Conservation (phyloP, 805 yeast genomes). For the Myxozyma udenii region DNA sequence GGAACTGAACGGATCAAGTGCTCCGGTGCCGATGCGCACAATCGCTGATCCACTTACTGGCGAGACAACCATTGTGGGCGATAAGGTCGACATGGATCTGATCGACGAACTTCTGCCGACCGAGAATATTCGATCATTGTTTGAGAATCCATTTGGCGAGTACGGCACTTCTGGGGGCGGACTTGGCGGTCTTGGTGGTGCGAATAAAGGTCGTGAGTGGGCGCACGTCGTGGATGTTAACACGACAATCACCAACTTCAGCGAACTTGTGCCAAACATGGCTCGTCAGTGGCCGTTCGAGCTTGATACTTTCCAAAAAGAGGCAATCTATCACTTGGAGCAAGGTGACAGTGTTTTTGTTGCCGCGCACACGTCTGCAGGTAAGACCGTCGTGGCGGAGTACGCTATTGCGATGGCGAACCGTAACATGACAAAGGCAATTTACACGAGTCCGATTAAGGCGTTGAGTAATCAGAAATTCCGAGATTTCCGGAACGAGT, state of each 20-base stretch:
- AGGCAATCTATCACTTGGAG: slow-evolving; percentile 92
- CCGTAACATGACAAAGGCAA: slow-evolving; percentile 93
- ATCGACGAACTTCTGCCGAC: slow-evolving; percentile 52
- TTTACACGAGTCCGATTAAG: slow-evolving; percentile 92
- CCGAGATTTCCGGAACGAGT: slow-evolving; percentile 77
- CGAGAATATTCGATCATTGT: slow-evolving; percentile 30
- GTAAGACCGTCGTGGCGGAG: slow-evolving; percentile 97
- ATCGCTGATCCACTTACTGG: slow-evolving; percentile 32
- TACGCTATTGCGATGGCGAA: slow-evolving; percentile 97
- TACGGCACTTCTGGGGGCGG: slow-evolving; percentile 1
- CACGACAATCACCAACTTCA: slow-evolving; percentile 77
- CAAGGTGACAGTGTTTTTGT: slow-evolving; percentile 98
- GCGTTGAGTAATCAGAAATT: slow-evolving; percentile 88
- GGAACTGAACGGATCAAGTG: not conserved
- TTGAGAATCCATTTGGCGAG: slow-evolving; percentile 12
- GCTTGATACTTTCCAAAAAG: slow-evolving; percentile 91
- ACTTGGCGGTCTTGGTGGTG: not conserved
- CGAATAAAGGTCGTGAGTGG: slow-evolving; percentile 70
- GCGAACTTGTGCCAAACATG: slow-evolving; percentile 85
- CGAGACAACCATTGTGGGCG: slow-evolving; percentile 3
- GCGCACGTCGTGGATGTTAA: slow-evolving; percentile 91
- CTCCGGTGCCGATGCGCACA: slow-evolving; percentile 4
- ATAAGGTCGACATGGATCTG: slow-evolving; percentile 24
- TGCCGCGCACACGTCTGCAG: slow-evolving; percentile 98
- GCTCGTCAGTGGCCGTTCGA: slow-evolving; percentile 95